These are phyloP conservation scores for Plasmodium sp. DNA, from an alignment of 169 alveolate species.

Conservation along the genomic window DNA sequence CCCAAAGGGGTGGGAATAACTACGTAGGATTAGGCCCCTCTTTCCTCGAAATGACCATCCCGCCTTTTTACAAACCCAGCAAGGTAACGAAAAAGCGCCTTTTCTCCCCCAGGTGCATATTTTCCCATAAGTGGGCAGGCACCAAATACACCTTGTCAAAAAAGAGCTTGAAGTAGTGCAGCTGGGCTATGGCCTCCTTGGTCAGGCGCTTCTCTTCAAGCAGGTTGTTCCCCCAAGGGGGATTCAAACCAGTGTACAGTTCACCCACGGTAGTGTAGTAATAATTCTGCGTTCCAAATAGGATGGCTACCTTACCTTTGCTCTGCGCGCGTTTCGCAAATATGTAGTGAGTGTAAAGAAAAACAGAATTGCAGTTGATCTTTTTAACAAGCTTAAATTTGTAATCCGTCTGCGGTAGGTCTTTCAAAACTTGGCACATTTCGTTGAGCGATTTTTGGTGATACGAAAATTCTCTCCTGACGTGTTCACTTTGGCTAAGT, in stretches of 20 bases:
- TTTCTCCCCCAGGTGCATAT: not conserved
- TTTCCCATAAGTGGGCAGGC: conserved; percentile 18
- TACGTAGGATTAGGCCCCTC: not conserved
- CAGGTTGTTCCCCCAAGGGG: not conserved
- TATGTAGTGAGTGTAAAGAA: conserved; percentile 47
- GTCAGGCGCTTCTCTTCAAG: conserved; percentile 8
- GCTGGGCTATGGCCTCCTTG: conserved; percentile 26
- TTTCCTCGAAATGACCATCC: not conserved
- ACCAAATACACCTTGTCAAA: conserved; percentile 45
- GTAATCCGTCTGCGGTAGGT: conserved; percentile 18
- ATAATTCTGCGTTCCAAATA: conserved; percentile 49
- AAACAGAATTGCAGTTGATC: not conserved
- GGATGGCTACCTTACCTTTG: conserved; percentile 23
- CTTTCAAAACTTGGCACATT: conserved; percentile 24
- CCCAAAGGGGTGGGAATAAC: not conserved
- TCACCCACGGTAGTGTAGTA: conserved; percentile 19
- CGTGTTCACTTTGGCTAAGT: conserved; percentile 25
- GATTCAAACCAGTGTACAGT: conserved; percentile 4
- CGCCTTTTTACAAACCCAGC: not conserved
- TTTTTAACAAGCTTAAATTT: conserved; percentile 20
- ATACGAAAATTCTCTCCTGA: conserved; percentile 11
- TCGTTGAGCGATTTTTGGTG: conserved; percentile 37
- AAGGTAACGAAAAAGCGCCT: conserved; percentile 15
- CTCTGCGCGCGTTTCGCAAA: conserved; percentile 1
- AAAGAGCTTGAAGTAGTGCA: conserved; percentile 42